These are phyloP conservation scores for Stagonosporopsis vannaccii DNA, from an alignment of 2,329 filamentous ascomycete species.

Conservation along the genomic window DNA sequence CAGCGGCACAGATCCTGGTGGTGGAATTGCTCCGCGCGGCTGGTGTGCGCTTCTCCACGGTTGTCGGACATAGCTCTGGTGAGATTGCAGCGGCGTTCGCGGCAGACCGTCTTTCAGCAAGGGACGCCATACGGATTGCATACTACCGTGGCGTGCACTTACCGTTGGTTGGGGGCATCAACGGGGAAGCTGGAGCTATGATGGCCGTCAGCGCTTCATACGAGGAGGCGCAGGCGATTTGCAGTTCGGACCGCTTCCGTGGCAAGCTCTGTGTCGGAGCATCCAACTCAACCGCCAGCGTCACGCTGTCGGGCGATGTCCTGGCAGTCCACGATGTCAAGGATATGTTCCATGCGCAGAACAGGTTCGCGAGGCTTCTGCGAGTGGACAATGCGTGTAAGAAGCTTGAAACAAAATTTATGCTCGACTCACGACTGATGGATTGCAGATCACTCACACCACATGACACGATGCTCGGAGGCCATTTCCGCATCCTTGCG, in stretches of 20 bases:
- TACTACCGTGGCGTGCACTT: constrained; percentile 27
- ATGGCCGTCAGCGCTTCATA: constrained; percentile 29
- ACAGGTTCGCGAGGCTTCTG: constrained; percentile 51
- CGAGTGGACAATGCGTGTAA: constrained; percentile 47
- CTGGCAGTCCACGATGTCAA: constrained; percentile 47
- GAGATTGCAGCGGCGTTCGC: constrained; percentile 36
- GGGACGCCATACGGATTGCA: constrained; percentile 20
- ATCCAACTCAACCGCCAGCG: constrained; percentile 41
- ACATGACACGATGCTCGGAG: constrained; percentile 43
- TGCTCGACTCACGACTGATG: not conserved
- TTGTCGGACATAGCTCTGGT: constrained; percentile 33
- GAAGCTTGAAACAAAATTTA: not conserved
- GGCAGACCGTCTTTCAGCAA: constrained; percentile 30
- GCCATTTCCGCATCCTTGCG: constrained; percentile 19
- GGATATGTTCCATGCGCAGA: constrained; percentile 29
- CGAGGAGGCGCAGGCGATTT: not conserved
- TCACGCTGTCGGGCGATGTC: constrained; percentile 56
- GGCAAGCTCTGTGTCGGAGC: constrained; percentile 33
- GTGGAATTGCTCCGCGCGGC: constrained; percentile 28
- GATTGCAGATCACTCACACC: constrained; percentile 56
- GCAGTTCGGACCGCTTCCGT: constrained; percentile 8
- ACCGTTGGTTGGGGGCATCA: not conserved
- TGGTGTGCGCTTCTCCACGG: constrained; percentile 11
- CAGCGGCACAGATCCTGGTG: constrained; percentile 33
- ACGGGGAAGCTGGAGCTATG: constrained; percentile 41